Base-by-base conservation (phyloP, 2,329 filamentous ascomycete species). In the Ceratocystis alfenasii region DNA sequence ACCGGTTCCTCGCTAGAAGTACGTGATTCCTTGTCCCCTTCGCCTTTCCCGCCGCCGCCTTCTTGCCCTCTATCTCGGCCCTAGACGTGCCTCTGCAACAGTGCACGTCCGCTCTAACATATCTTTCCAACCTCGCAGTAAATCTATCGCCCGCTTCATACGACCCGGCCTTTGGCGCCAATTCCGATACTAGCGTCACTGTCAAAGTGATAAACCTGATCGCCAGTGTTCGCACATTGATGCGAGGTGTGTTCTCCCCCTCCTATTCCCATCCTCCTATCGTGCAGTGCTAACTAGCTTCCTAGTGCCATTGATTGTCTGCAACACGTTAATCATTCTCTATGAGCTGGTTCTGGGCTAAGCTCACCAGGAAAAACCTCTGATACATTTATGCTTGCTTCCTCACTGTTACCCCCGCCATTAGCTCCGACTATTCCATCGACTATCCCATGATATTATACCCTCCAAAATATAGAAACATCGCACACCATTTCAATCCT, bases 191-290 rank as follows among this genome's bases (percentile, higher is more conserved):
- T 69, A 92, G 89, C 76, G 81, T 95, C 72, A 93, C 94, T 76
- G 87, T 87, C 63, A 94, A 94, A 75, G 81, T 92, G 53, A 87
- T 96, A 72, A 91, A 95, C 74, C 77, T 97, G 72, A 94, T 97
- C 70, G 89, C 89, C 45, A 94, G 89, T 72, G 87, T 96, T 71
- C 82, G 93, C 75, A 96, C 90, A 67, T 79, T 97, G 65, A 95
- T 95, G 90, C 84, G 93, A 79, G 91, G 92, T 96, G 72, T 64
- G 74, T 71, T 17, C 36, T 53, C 22, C 22, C 22, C 1, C 41
- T 71, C 10, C 20, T 2, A 10, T 7, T 28, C 22, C 36, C 17
- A 20, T 12, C 22, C 28, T 46, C 60, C 45, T 7, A 10, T 30
- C 15, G 33, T 46, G 8, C 44, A 41, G 3, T 45, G 10, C 48